Percentiles rank a stretch among this genome's conserved stretches.
Evolutionary conservation across 768 basidiomycete species (phyloP).

Genomic region (Suillus discolor): DNA sequence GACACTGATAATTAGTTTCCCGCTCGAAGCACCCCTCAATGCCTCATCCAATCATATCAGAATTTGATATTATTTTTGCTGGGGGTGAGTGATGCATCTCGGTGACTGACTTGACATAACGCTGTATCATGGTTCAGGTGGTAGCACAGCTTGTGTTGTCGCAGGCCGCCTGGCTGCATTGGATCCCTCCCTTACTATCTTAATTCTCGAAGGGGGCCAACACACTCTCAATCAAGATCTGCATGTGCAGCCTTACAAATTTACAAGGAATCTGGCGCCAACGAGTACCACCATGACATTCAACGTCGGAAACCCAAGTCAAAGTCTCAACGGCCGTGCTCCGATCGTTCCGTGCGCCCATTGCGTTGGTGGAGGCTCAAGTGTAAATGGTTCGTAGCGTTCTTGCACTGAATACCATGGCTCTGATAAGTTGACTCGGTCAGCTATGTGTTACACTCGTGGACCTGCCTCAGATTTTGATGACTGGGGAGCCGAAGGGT

Average conservation of each 20-base stretch:
- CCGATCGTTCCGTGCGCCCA: conserved; percentile 18
- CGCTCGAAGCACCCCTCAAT: not conserved
- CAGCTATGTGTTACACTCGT: conserved; percentile 25
- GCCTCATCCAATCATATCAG: not conserved
- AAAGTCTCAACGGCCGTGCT: conserved; percentile 18
- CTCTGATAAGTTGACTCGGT: not conserved
- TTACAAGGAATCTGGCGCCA: conserved; percentile 15
- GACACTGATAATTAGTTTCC: not conserved
- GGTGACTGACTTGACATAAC: not conserved
- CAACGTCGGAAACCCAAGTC: conserved; percentile 16
- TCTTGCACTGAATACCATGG: not conserved
- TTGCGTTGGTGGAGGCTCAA: conserved; percentile 29
- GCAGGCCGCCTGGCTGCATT: conserved; percentile 29
- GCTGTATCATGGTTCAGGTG: conserved; percentile 14
- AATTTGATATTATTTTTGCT: conserved; percentile 3
- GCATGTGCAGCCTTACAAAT: conserved; percentile 25
- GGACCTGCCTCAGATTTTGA: conserved; percentile 31
- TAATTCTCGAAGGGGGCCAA: conserved; percentile 29
- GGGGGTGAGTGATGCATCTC: not conserved
- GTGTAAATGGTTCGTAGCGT: conserved; percentile 21
- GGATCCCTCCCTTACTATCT: conserved; percentile 29
- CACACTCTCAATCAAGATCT: conserved; percentile 20
- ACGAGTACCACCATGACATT: conserved; percentile 21
- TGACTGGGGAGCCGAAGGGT: conserved; percentile 30
- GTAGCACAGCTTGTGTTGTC: conserved; percentile 29